Evolutionary conservation across 2,329 filamentous ascomycete species (phyloP).

Genomic region (Talaromyces verruculosus): DNA sequence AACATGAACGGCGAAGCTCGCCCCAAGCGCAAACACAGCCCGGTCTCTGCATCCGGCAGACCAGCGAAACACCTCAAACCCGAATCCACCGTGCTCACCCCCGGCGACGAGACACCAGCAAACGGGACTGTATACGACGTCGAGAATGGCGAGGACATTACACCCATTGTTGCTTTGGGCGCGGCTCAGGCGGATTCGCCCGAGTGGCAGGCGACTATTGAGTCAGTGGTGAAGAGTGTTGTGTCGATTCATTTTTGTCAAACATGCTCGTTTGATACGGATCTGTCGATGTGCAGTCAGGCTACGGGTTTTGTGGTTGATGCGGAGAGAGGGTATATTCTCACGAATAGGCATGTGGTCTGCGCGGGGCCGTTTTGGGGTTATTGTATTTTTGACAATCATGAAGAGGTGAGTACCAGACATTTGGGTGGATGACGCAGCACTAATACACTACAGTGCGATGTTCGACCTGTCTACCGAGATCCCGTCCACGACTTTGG

Average conservation of each 20-base stretch:
- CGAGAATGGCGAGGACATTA: conserved; percentile 49
- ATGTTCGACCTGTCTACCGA: conserved; percentile 94
- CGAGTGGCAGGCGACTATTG: conserved; percentile 95
- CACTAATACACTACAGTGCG: conserved; percentile 60
- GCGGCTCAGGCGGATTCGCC: conserved; percentile 63
- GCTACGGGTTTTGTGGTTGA: conserved; percentile 98
- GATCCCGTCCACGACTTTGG: conserved; percentile 99
- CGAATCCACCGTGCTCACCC: conserved; percentile 43
- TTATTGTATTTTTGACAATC: conserved; percentile 97
- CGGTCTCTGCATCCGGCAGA: conserved; percentile 51
- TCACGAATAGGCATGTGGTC: conserved; percentile 91
- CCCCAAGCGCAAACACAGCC: conserved; percentile 58
- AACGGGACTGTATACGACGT: conserved; percentile 48
- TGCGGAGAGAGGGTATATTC: conserved; percentile 82
- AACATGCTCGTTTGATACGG: conserved; percentile 97
- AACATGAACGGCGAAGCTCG: conserved; percentile 52
- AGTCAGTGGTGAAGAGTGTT: conserved; percentile 89
- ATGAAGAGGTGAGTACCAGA: conserved; percentile 64
- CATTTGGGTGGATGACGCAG: background rate
- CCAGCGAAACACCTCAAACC: conserved; percentile 57
- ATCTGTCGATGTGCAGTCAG: conserved; percentile 87
- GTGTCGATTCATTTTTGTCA: conserved; percentile 99
- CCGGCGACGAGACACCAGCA: conserved; percentile 44
- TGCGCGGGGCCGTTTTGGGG: conserved; percentile 96
- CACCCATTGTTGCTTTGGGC: conserved; percentile 46